Evolutionary conservation across 1,284 basidiomycete genomes (phyloP).

Genomic region (Chalciporus sp.): DNA sequence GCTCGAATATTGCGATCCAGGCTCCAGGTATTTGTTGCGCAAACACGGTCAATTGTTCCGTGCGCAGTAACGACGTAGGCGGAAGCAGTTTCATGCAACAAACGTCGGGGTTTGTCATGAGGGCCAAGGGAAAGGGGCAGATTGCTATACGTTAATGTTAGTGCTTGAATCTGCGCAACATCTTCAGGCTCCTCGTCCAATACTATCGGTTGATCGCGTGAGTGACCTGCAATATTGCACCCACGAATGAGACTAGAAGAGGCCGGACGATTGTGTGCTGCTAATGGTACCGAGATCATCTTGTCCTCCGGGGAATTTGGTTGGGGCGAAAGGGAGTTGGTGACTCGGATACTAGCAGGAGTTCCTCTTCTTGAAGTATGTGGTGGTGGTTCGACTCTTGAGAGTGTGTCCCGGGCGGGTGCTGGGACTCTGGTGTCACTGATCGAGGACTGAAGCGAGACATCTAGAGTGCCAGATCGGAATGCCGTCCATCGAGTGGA

Average conservation of each 20-base stretch:
- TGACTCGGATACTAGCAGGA: neutral
- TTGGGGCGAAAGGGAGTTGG: neutral
- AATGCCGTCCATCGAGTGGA: conserved; percentile 25
- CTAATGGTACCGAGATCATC: neutral
- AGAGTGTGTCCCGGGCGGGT: neutral
- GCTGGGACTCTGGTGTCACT: neutral
- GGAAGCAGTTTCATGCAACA: conserved; percentile 29
- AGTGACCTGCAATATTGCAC: neutral
- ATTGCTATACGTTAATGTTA: conserved; percentile 12
- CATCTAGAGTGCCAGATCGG: conserved; percentile 23
- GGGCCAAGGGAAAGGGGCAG: conserved; percentile 29
- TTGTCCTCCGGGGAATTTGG: neutral
- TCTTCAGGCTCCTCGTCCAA: neutral
- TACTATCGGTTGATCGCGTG: neutral
- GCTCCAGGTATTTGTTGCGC: conserved; percentile 18
- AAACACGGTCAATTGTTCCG: conserved; percentile 38
- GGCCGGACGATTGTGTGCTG: neutral
- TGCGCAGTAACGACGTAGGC: conserved; percentile 38
- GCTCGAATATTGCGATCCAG: conserved; percentile 18
- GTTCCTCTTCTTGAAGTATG: neutral
- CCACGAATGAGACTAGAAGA: conserved; percentile 1
- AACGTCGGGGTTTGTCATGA: conserved; percentile 45
- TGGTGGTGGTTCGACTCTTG: neutral
- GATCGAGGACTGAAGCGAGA: conserved; percentile 10
- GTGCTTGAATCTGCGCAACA: conserved; percentile 2